Evolutionary conservation across 2,329 filamentous ascomycete genomes (phyloP), one percentile per base, ranked within the genome.

Genomic region (Aspergillus persii): DNA sequence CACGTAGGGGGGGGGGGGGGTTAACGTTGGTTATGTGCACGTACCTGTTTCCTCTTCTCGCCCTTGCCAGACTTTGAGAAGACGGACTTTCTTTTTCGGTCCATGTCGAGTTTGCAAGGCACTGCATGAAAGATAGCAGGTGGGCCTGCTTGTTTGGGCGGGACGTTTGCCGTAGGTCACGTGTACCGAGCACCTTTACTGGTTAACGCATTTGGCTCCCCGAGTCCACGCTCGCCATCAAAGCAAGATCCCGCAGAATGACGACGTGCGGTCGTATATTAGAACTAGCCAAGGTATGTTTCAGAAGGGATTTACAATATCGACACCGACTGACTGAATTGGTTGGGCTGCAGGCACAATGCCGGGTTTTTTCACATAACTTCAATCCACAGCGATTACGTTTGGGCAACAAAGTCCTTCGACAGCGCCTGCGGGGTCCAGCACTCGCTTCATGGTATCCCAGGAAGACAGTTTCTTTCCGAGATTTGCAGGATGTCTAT

Each of bases 361-460:
- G 92, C 83, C 86, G 88, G 75, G 86, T 98, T 80, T 99, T 98
- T 82, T 89, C 88, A 71, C 91, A 90, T 53, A 93, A 89, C 55
- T 98, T 88, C 82, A 99, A 99, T 78, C 95, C 95, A 29, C 84
- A 91, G 57, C 82, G 87, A 67, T 76, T 89, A 62, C 91, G 95
- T 62, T 86, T 91, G 67, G 95, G 95, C 71, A 97, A 95, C 80
- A 96, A 95, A 78, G 83, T 99, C 74, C 83, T 99, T 61, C 91
- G 93, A 71, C 90, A 97, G 76, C 87, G 93, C 71, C 82, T 98
- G 63, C 87, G 85, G 71, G 95, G 95, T n/a, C 91, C 92, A 31
- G 80, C 89, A 0, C 79, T 97, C 64, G 89, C 88, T 44, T 84
- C 91, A 59, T 99, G 97, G 82, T 99, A 99, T 74, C 95, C 95